A percentile compares a stretch with the other conserved stretches of the same genome.
Conservation (phyloP, 2,329 filamentous ascomycete species). For the Epichloe hybrida region DNA sequence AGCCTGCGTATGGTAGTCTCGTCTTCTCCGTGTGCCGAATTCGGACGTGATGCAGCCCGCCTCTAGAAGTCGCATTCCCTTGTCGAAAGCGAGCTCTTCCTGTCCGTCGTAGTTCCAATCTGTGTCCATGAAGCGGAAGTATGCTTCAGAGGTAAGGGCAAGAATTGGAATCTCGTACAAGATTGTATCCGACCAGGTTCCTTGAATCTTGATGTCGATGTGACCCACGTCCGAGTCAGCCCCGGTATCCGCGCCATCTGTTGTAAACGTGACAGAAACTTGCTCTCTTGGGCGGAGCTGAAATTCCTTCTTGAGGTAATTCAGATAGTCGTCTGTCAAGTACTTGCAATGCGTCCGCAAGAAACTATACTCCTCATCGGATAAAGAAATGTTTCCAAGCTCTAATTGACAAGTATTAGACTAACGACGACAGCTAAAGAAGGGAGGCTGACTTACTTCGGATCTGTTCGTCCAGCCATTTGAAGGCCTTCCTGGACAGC, state of each 20-base stretch:
- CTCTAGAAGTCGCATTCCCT: conserved; percentile 65
- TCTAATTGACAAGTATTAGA: conserved; percentile 32
- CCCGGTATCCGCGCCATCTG: conserved; percentile 41
- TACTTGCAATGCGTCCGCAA: conserved; percentile 70
- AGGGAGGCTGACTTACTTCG: conserved; percentile 40
- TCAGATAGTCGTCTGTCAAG: conserved; percentile 62
- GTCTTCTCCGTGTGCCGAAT: conserved; percentile 77
- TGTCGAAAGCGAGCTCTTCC: conserved; percentile 69
- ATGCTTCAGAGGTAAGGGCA: conserved; percentile 85
- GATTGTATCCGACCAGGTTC: conserved; percentile 87
- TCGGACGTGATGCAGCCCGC: conserved; percentile 84
- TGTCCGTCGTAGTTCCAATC: conserved; percentile 87
- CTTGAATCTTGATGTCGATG: conserved; percentile 62
- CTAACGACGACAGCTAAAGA: not conserved
- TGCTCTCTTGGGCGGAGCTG: conserved; percentile 70
- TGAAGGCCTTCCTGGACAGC: conserved; percentile 67
- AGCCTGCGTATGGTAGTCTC: conserved; percentile 91
- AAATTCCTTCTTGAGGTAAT: conserved; percentile 63
- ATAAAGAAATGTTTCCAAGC: conserved; percentile 68
- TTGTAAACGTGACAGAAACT: conserved; percentile 56
- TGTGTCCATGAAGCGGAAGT: conserved; percentile 90
- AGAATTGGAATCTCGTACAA: conserved; percentile 94
- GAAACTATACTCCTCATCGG: conserved; percentile 66
- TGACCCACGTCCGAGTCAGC: conserved; percentile 57
- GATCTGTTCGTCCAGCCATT: conserved; percentile 76